These are phyloP conservation scores for Prototheca wickerhamii DNA, from an alignment of 163 green algal species.

Conservation along the genomic window DNA sequence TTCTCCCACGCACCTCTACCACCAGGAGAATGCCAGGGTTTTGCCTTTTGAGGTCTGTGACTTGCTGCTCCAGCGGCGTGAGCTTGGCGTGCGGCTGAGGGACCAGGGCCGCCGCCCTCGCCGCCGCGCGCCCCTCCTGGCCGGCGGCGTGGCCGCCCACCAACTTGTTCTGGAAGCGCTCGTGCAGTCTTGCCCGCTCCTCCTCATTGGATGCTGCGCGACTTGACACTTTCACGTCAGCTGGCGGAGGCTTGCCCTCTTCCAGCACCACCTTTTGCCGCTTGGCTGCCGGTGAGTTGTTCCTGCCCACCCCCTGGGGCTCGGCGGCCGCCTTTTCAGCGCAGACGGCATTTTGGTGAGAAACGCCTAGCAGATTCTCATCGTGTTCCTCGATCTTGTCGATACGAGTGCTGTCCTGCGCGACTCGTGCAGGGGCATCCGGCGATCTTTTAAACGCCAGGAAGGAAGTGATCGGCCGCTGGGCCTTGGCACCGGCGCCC, in stretches of 20 bases:
- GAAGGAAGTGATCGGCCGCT: constrained; percentile 7
- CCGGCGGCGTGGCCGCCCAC: not conserved
- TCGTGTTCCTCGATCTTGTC: no score
- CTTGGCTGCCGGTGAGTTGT: no score
- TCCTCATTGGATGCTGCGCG: no score
- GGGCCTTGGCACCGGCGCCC: not conserved
- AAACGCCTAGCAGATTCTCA: not conserved
- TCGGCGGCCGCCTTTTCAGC: not conserved
- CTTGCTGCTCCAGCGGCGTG: constrained; percentile 61
- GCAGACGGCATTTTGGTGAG: no score
- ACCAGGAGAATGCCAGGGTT: constrained; percentile 61
- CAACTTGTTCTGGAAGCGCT: not conserved
- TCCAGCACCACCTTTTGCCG: not conserved
- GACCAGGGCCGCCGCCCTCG: no score
- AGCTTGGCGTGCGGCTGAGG: constrained; percentile 25
- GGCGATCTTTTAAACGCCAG: not conserved
- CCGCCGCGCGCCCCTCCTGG: no score
- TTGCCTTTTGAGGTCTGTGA: constrained; percentile 41
- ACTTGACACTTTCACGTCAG: no score
- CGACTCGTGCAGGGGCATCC: no score
- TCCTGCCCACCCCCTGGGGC: no score
- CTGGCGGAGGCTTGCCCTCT: not conserved
- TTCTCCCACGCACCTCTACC: constrained; percentile 49
- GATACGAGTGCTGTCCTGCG: no score
- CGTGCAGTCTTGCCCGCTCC: not conserved